Conservation (phyloP, 108 stramenopile species). For the Pseudonitzschia delicatissima region DNA sequence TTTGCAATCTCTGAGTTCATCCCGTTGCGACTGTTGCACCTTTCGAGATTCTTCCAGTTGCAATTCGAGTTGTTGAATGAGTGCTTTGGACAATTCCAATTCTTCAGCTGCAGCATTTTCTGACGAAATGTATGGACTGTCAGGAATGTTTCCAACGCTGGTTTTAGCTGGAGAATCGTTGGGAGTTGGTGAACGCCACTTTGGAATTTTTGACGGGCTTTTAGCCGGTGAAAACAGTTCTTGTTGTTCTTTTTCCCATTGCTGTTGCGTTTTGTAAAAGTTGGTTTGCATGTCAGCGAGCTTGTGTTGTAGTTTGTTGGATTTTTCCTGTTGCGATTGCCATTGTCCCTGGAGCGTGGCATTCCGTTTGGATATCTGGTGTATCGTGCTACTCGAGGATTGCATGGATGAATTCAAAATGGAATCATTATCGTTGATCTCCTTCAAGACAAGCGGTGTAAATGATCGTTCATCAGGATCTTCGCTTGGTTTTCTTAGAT, state of each 20-base stretch:
- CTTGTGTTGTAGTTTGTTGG: conserved; percentile 10
- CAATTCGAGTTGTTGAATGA: not conserved
- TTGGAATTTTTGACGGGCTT: not conserved
- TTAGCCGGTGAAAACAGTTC: conserved; percentile 8
- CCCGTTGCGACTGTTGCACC: not conserved
- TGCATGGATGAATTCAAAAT: not conserved
- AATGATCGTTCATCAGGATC: too few species aligned
- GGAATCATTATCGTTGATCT: conserved; percentile 2
- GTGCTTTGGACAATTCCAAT: not conserved
- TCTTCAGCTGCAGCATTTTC: not conserved
- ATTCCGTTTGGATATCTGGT: conserved; percentile 10
- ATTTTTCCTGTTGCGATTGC: conserved; percentile 27
- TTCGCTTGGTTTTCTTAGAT: not conserved
- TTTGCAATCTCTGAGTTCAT: conserved; percentile 1
- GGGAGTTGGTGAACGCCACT: not conserved
- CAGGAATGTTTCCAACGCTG: not conserved
- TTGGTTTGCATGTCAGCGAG: not conserved
- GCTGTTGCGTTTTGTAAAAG: not conserved
- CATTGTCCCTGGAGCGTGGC: conserved; percentile 16
- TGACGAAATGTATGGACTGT: not conserved
- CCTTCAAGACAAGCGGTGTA: too few species aligned
- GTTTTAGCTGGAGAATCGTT: not conserved
- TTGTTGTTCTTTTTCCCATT: conserved; percentile 14
- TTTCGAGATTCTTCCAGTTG: not conserved
- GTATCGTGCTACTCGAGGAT: not conserved